phyloP scores from a whole-genome alignment of 2,329 filamentous ascomycete genomes.

The Exophiala sp. region DNA sequence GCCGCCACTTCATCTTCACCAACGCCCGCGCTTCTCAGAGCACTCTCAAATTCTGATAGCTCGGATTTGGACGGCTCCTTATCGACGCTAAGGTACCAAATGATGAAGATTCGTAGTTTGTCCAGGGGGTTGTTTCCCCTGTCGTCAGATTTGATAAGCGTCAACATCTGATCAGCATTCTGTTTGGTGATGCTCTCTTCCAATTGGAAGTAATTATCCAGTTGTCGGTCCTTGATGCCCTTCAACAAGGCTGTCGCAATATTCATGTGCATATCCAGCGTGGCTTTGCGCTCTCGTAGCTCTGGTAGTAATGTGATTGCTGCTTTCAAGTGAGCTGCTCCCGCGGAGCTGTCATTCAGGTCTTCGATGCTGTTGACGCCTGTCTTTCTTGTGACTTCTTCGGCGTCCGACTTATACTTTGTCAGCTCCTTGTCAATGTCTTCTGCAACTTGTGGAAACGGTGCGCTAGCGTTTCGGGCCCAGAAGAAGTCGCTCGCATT shows the following conservation, averaged over 20 bases:
- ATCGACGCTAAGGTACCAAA: slow-evolving; percentile 95
- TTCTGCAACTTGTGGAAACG: slow-evolving; percentile 94
- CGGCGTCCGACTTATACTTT: slow-evolving; percentile 92
- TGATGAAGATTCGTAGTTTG: slow-evolving; percentile 90
- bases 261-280: slow-evolving; percentile 98
- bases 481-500: slow-evolving; percentile 93
- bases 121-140: slow-evolving; percentile 83
- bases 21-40: slow-evolving; percentile 67
- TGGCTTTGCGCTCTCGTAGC: slow-evolving; percentile 84
- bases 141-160: slow-evolving; percentile 73
- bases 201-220: slow-evolving; percentile 93
- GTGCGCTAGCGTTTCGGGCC: slow-evolving; percentile 83
- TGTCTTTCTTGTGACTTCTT: slow-evolving; percentile 91
- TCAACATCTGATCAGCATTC: slow-evolving; percentile 81
- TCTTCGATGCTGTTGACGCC: slow-evolving; percentile 91
- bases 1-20: slow-evolving; percentile 64
- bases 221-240: slow-evolving; percentile 89
- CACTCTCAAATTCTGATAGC: slow-evolving; percentile 81
- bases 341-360: slow-evolving; percentile 81
- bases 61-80: slow-evolving; percentile 79
- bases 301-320: slow-evolving; percentile 92
- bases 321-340: slow-evolving; percentile 90
- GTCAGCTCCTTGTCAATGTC: slow-evolving; percentile 92
- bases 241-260: slow-evolving; percentile 75
- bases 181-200: slow-evolving; percentile 93